Evolutionary conservation across 163 green algal species (phyloP).

Genomic region (Chlamydomonas reinhardtii): DNA sequence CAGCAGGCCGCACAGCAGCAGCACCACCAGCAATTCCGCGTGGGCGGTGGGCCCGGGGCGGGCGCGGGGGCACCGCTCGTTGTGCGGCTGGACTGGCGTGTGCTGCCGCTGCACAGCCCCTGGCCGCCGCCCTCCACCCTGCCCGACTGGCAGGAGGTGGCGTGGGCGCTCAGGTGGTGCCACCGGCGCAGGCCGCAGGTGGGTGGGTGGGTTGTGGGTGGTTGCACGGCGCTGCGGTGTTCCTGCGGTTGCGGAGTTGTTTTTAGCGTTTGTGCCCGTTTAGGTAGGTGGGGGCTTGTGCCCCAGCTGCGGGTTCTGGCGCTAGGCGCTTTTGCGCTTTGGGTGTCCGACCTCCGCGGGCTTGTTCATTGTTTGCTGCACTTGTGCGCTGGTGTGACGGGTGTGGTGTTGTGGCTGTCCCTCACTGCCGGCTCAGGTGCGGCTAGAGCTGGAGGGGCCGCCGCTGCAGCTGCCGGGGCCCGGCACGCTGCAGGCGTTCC

Average conservation of each 20-base stretch:
- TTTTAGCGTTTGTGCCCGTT: no score
- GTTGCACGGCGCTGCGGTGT: no score
- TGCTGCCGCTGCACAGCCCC: constrained; percentile 16
- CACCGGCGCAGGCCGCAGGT: constrained; percentile 27
- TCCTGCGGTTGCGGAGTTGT: no score
- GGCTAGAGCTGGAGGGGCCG: constrained; percentile 35
- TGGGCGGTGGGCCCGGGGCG: neutral
- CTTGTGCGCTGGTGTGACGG: no score
- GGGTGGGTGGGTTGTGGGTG: neutral
- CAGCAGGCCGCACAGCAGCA: neutral
- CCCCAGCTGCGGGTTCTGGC: no score
- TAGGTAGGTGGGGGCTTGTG: no score
- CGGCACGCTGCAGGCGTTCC: neutral
- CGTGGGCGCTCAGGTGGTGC: constrained; percentile 8
- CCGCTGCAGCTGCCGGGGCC: constrained; percentile 29
- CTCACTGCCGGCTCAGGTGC: no score
- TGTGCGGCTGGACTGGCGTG: constrained; percentile 29
- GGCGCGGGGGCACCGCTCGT: neutral
- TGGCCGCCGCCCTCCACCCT: neutral
- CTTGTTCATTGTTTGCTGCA: no score
- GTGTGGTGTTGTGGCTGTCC: no score
- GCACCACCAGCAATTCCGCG: neutral
- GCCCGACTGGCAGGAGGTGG: constrained; percentile 22
- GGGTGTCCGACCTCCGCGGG: no score
- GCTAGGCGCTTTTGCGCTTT: no score